phyloP scores from a whole-genome alignment of 345 rosid species.

The Pistacia atlantica region DNA sequence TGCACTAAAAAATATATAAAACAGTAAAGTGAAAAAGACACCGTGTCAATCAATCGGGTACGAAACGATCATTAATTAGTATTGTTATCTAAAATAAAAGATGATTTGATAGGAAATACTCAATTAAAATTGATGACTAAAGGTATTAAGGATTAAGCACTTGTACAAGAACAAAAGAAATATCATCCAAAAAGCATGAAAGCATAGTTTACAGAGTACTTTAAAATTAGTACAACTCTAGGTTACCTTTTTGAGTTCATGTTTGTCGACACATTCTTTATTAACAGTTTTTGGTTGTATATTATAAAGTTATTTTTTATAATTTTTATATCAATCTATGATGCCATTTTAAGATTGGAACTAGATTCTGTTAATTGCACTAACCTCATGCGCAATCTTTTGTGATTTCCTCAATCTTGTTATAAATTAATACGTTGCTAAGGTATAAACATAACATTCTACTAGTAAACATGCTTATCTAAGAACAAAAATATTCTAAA shows the following conservation, averaged over 20 bases:
- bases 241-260: slow-evolving; percentile 2
- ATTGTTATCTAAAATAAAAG: neutral
- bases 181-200: neutral
- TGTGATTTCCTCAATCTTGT: slow-evolving; percentile 19
- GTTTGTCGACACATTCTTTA: slow-evolving; percentile 14
- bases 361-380: slow-evolving; percentile 22
- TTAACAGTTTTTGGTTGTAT: slow-evolving; percentile 2
- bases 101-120: slow-evolving; percentile 11
- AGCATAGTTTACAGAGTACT: neutral
- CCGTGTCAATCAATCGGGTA: no score
- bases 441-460: neutral
- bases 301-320: slow-evolving; percentile 6
- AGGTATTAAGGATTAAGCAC: neutral
- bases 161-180: neutral
- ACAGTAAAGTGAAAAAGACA: no score
- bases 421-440: slow-evolving; percentile 2
- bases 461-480: neutral
- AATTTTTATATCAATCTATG: neutral
- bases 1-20: no score
- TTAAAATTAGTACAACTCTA: slow-evolving; percentile 10
- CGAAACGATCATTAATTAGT: no score
- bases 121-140: neutral
- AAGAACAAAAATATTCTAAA: neutral
- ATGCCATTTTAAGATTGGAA: slow-evolving; percentile 26
- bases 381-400: slow-evolving; percentile 12